A percentile compares a stretch with the other conserved stretches of the same genome.
Conservation (phyloP, 2,329 filamentous ascomycete genomes). For the Aotearoamyces nothofagi region DNA sequence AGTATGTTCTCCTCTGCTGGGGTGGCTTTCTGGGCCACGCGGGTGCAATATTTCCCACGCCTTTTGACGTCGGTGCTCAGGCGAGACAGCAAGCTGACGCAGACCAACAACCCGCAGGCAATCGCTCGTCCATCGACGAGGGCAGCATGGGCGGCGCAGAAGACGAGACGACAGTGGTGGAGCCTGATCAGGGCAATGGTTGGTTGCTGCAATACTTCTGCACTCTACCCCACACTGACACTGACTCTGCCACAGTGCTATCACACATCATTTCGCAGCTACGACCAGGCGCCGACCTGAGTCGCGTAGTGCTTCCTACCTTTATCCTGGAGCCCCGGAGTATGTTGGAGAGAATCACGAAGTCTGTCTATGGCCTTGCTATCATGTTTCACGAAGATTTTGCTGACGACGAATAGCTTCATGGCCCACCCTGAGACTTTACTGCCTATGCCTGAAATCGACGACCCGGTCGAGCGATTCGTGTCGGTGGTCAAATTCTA, state of each 20-base stretch:
- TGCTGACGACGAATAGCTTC: slow-evolving; percentile 46
- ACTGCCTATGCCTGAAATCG: slow-evolving; percentile 70
- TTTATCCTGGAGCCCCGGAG: slow-evolving; percentile 96
- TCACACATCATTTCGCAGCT: slow-evolving; percentile 96
- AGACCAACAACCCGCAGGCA: slow-evolving; percentile 20
- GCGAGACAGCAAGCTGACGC: too few species aligned
- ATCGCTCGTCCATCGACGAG: slow-evolving; percentile 21
- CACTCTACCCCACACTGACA: not conserved
- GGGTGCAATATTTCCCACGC: slow-evolving; percentile 1
- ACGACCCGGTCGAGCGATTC: slow-evolving; percentile 82
- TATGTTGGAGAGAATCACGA: slow-evolving; percentile 97
- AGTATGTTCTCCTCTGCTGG: slow-evolving; percentile 19
- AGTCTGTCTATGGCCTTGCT: slow-evolving; percentile 42
- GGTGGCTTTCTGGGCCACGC: slow-evolving; percentile 1
- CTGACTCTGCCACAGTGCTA: slow-evolving; percentile 53
- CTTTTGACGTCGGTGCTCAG: too few species aligned
- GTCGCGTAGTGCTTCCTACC: slow-evolving; percentile 84
- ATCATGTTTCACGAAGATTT: not conserved
- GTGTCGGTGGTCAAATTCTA: slow-evolving; percentile 97
- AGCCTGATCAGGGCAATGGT: slow-evolving; percentile 92
- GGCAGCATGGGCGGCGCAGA: slow-evolving; percentile 31
- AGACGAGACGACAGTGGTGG: slow-evolving; percentile 67
- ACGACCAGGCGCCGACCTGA: slow-evolving; percentile 86
- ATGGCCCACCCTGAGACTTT: slow-evolving; percentile 98
- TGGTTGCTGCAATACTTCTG: slow-evolving; percentile 21